Percentiles rank a stretch among this genome's conserved stretches.
phyloP scores from a whole-genome alignment of 2,329 filamentous ascomycete genomes.

The Akanthomyces lecanii region DNA sequence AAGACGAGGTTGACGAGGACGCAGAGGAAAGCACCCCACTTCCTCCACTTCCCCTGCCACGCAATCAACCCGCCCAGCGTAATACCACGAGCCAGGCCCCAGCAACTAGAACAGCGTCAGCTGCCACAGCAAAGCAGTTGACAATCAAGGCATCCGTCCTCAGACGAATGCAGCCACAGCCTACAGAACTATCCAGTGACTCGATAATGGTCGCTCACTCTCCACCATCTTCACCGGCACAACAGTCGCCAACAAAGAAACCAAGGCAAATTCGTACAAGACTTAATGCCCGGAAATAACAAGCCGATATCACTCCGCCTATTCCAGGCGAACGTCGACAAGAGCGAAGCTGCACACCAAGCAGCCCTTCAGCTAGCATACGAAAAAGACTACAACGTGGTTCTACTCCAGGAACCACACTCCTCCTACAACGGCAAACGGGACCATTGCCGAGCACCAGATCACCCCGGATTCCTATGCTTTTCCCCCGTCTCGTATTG shows the following conservation, averaged over 20 bases:
- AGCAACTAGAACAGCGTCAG: neutral
- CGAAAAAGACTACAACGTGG: constrained; percentile 6
- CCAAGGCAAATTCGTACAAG: neutral
- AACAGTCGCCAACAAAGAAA: neutral
- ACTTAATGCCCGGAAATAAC: neutral
- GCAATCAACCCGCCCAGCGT: no score
- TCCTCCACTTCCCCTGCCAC: no score
- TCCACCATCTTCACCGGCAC: neutral
- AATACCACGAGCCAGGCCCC: no score
- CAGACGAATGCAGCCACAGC: neutral
- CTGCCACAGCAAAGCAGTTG: neutral
- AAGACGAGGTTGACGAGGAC: no score
- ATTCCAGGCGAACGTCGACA: no score
- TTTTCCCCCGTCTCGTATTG: neutral
- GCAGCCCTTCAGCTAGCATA: constrained; percentile 1
- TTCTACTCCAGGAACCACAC: constrained; percentile 4
- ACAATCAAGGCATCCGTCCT: neutral
- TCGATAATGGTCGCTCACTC: neutral
- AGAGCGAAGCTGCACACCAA: neutral
- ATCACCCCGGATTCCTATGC: neutral
- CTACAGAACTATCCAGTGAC: neutral
- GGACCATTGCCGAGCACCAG: neutral
- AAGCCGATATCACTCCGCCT: neutral
- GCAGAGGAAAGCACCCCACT: no score
- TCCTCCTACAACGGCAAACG: neutral